These are phyloP conservation scores for Verbascum thapsus DNA, from an alignment of 257 asterid species.

Conservation along the genomic window DNA sequence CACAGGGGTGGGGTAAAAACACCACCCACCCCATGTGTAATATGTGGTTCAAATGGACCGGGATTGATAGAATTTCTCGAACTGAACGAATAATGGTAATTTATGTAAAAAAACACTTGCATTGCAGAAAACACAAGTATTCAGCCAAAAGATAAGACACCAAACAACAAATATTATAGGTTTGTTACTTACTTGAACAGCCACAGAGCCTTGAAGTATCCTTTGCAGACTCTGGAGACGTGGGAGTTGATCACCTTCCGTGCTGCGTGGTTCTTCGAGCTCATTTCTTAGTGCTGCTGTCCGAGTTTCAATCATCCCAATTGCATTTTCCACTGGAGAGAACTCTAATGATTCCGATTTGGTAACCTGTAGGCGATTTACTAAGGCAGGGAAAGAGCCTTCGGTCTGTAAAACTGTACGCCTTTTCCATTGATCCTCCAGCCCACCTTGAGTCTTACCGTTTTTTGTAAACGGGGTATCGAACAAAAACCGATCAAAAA, in stretches of 20 bases:
- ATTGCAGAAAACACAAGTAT: conserved; percentile 1
- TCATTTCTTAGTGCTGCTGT: conserved; percentile 95
- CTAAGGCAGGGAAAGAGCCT: conserved; percentile 96
- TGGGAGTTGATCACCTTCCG: conserved; percentile 99
- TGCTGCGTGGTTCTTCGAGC: conserved; percentile 97
- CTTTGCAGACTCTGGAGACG: conserved; percentile 97
- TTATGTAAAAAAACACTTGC: background rate
- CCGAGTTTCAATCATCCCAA: conserved; percentile 98
- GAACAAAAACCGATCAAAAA: conserved; percentile 84
- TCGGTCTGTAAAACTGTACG: conserved; percentile 92
- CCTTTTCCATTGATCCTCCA: conserved; percentile 98
- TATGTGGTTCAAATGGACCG: too few species aligned
- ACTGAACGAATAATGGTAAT: background rate
- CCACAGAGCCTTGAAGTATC: conserved; percentile 99
- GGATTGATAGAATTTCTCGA: too few species aligned
- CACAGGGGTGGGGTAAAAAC: too few species aligned
- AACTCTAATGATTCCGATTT: conserved; percentile 94
- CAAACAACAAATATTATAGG: background rate
- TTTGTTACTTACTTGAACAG: conserved; percentile 79
- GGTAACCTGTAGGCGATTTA: conserved; percentile 75
- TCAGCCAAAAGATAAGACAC: background rate
- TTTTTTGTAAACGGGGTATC: conserved; percentile 98
- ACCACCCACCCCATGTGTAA: too few species aligned
- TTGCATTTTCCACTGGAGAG: conserved; percentile 98
- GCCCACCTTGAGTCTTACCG: conserved; percentile 97